Evolutionary conservation across 139 green algal genomes (phyloP), one percentile per base, ranked within the genome.

Genomic region (Chlamydomonas schloesseri): DNA sequence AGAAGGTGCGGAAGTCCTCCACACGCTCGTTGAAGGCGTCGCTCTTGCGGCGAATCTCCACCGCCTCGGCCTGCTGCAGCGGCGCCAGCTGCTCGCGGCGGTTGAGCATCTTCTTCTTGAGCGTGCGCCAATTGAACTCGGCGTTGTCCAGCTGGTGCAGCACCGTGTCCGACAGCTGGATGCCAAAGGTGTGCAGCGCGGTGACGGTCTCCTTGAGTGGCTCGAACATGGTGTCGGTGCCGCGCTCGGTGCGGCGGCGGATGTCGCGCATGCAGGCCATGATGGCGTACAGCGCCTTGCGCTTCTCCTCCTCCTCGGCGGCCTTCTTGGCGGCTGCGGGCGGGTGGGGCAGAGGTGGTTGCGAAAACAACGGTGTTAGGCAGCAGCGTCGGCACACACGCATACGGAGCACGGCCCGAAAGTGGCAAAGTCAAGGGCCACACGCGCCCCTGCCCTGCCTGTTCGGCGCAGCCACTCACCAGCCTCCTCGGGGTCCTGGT

Each of bases 81-180:
- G 89, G 75, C 1, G 93, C 88, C 71, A 98, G 88, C 89, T 93
- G 88, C 91, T 97, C 95, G 57, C 93, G 87, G 55, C 94, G 90
- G 80, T 96, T 93, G 42, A 96, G 94, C 95, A 98, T 97, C 91
- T 97, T 96, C 88, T 97, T 98, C 88, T 97, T 96, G 29, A 98
- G 89, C 21, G 80, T 34, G 90, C 70, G 94, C 94, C 91, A 95
- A 72, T 90, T 91, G 81, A 91, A 88, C 76, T 95, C 92, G 6
- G 88, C 92, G 42, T 90, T 91, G 86, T 96, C 96, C 50, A 98
- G 90, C 81, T 90, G 89, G 79, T 90, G 78, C 58, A 91, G 90
- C 67, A 93, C 90, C 0, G 78, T 83, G 42, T 96, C 93, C 57
- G 82, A 87, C 73, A 97, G 85, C 71, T 82, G 89, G 76, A 97